Evolutionary conservation across 2,329 filamentous ascomycete genomes (phyloP), one percentile per base, ranked within the genome.

Genomic region (Talaromyces sp.): DNA sequence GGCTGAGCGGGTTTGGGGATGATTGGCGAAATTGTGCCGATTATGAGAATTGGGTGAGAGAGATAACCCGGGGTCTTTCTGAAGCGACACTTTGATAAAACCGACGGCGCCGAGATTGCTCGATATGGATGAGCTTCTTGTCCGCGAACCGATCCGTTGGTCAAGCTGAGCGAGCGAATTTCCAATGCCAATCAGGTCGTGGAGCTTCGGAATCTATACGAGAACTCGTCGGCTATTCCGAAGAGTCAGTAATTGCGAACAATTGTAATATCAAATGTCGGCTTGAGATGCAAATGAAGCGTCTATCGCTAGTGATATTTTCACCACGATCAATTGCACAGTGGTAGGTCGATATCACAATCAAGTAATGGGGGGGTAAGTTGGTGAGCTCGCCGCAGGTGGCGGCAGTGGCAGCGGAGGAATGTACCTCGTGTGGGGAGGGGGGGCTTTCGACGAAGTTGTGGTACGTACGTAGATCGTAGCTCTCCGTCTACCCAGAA

Each of bases 391-490:
- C 50, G 50, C n/a, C 31, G 50, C n/a, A 39, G 9, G 21, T 58
- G 55, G 35, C 55, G 35, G 58, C 21, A 54, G 25, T 55, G n/a
- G 25, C 44, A 23, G 48, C 31, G 23, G 44, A 18, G 37, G 35
- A 40, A 55, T 37, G 48, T 55, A 61, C 48, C 48, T 61, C 21
- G 46, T 54, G 59, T 61, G 59, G 59, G 59, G 59, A 31, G 58
- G 33, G n/a, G n/a, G n/a, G n/a, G n/a, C n/a, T n/a, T 25, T 14
- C n/a, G 46, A 2, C 9, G 50, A 33, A 14, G 50, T 23, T 54
- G 50, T 35, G 46, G 46, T 23, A 21, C 46, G 48, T 33, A 4
- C 28, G 33, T 54, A 1, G n/a, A 12, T 54, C 28, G 31, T 37
- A 37, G 18, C 31, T 54, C 50, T 54, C 50, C 31, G 31, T 23